Conservation (phyloP, 1,284 basidiomycete genomes). For the Ustanciosporium gigantosporum region DNA sequence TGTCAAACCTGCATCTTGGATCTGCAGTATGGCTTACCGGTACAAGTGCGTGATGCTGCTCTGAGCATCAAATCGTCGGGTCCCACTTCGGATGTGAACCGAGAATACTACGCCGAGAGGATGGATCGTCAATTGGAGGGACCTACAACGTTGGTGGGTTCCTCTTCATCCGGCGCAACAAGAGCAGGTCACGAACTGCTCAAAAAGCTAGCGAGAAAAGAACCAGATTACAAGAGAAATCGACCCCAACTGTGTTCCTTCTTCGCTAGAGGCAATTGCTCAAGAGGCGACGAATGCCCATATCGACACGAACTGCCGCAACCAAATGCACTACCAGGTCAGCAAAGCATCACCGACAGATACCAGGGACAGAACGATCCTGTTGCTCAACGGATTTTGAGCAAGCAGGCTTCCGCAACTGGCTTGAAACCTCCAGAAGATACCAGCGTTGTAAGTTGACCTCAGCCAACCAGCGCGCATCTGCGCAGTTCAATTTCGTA, state of each 20-base stretch:
- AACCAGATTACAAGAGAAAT: constrained; percentile 96
- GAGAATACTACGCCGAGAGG: constrained; percentile 77
- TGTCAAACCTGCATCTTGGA: constrained; percentile 98
- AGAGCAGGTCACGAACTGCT: constrained; percentile 84
- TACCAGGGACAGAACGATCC: constrained; percentile 82
- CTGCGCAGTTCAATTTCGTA: too few relatives aligned
- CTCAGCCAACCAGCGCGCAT: too few relatives aligned
- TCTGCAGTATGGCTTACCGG: constrained; percentile 88
- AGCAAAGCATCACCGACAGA: constrained; percentile 77
- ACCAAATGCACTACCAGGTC: constrained; percentile 75
- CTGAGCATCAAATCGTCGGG: constrained; percentile 83
- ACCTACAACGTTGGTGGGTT: constrained; percentile 38
- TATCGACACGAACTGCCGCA: constrained; percentile 88
- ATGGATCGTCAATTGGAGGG: constrained; percentile 74
- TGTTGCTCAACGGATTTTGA: constrained; percentile 76
- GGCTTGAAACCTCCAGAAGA: constrained; percentile 90
- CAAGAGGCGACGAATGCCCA: constrained; percentile 85
- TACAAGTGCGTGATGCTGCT: constrained; percentile 95
- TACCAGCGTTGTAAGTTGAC: constrained; percentile 72
- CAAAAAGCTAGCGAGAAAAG: constrained; percentile 86
- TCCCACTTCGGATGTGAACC: constrained; percentile 91
- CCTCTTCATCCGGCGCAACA: constrained; percentile 48
- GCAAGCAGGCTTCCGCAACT: constrained; percentile 71
- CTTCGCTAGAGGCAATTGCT: constrained; percentile 93
- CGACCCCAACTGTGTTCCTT: constrained; percentile 87